These are phyloP conservation scores for Oryza meyeriana DNA, from an alignment of 176 grass and related monocot genomes.

Conservation along the genomic window DNA sequence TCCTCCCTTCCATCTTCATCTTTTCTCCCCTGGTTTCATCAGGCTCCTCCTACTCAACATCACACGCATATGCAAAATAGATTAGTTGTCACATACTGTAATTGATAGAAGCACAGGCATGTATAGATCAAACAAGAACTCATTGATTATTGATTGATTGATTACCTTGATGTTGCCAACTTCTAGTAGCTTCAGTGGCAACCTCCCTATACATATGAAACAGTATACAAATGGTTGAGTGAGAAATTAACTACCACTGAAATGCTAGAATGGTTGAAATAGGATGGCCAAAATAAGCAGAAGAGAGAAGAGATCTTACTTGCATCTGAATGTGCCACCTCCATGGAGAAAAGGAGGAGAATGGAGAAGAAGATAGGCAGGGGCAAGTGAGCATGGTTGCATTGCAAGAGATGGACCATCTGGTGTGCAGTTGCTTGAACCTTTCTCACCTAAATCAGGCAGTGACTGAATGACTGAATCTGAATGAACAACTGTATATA, in stretches of 20 bases:
- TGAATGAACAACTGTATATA: neutral
- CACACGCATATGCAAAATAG: neutral
- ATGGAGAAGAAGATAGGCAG: constrained; percentile 29
- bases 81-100: neutral
- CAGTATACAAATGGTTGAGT: neutral
- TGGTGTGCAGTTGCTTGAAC: neutral
- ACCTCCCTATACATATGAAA: neutral
- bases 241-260: neutral
- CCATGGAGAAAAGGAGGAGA: constrained; percentile 31
- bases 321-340: constrained; percentile 24
- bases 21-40: neutral
- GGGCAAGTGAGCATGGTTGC: constrained; percentile 12
- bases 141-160: neutral
- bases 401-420: constrained; percentile 47
- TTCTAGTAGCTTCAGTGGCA: constrained; percentile 5
- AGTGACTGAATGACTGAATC: neutral
- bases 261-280: neutral
- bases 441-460: neutral
- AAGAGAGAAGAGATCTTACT: constrained; percentile 6
- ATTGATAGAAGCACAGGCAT: neutral
- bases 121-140: neutral
- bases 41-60: neutral
- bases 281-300: neutral
- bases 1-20: constrained; percentile 29
- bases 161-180: constrained; percentile 10